Conservation (phyloP, 345 rosid genomes). For the Arabis alpina region DNA sequence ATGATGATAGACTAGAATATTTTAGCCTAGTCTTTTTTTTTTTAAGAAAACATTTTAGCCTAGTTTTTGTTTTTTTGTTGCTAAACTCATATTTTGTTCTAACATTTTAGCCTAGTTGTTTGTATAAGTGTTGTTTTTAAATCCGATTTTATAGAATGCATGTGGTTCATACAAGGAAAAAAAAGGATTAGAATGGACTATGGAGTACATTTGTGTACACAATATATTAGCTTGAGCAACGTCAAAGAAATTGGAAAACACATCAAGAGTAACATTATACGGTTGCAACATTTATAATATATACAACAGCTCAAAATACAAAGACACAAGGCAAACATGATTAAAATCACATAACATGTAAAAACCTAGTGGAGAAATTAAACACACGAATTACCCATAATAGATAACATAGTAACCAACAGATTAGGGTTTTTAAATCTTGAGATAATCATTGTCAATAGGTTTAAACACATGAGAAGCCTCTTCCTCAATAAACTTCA, state of each 20-base stretch:
- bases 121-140: too few relatives aligned
- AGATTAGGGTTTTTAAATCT: slow-evolving; percentile 21
- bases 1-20: too few relatives aligned
- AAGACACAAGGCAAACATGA: slow-evolving; percentile 21
- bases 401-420: background rate
- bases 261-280: slow-evolving; percentile 10
- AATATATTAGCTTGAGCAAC: slow-evolving; percentile 15
- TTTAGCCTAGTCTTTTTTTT: too few relatives aligned
- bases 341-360: slow-evolving; percentile 7
- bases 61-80: too few relatives aligned
- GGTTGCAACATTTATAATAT: background rate
- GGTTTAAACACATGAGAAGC: slow-evolving; percentile 51
- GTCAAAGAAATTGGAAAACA: slow-evolving; percentile 6
- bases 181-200: too few relatives aligned
- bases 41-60: too few relatives aligned
- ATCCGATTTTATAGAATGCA: too few relatives aligned
- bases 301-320: slow-evolving; percentile 12
- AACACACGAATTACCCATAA: slow-evolving; percentile 11
- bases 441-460: slow-evolving; percentile 46
- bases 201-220: background rate
- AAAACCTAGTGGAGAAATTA: background rate
- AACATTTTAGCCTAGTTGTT: too few relatives aligned
- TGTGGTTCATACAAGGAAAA: too few relatives aligned
- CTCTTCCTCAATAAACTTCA: slow-evolving; percentile 49
- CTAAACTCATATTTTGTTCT: too few relatives aligned